Base-by-base conservation (phyloP, 2,329 filamentous ascomycete species). In the Neopestalotiopsis sp. region DNA sequence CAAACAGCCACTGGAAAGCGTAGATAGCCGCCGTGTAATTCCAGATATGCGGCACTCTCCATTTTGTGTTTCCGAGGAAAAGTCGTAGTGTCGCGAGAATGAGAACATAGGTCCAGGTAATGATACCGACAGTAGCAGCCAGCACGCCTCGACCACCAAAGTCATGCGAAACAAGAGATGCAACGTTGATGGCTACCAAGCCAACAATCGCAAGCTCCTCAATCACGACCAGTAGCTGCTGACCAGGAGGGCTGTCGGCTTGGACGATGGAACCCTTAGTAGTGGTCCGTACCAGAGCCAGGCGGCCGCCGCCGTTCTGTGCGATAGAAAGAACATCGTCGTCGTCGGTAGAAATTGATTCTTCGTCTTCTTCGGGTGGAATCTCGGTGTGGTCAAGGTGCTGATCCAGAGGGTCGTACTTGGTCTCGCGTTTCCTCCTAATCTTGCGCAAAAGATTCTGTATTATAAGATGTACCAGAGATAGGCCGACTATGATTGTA, bases 11-110 rank as follows among this genome's bases (percentile, higher is more conserved):
- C 78, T 95, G 91, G 67, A 90, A 84, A 67, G 88, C 87, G 80
- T 99, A 99, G 67, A 99, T 89, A 71, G 87, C 82, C 24, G 94
- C 92, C 0, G 96, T 98, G 80, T 99, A 96, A 77, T 95, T 95
- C 96, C 96, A 99, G 9, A 98, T 83, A 69, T 88, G 86, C 9
- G 92, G 91, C 14, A 96, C 78, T 80, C 79, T 88, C 87, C 82
- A 94, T 85, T 84, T 89, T 75, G 82, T 89, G 81, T 83, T 89
- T 80, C 80, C 91, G 81, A 85, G 89, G 81, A 81, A 90, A 75
- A 98, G 83, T 42, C 96, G 91, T 58, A 94, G 82, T 24, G 90
- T 88, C 14, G 91, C 91, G 69, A 99, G 86, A 17, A 90, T 81
- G 34, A 95, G 84, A 52, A 95, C 89, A 78, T 98, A 99, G 66